These are phyloP conservation scores for Teratosphaeria viscida DNA, from an alignment of 2,329 filamentous ascomycete species.

Conservation along the genomic window DNA sequence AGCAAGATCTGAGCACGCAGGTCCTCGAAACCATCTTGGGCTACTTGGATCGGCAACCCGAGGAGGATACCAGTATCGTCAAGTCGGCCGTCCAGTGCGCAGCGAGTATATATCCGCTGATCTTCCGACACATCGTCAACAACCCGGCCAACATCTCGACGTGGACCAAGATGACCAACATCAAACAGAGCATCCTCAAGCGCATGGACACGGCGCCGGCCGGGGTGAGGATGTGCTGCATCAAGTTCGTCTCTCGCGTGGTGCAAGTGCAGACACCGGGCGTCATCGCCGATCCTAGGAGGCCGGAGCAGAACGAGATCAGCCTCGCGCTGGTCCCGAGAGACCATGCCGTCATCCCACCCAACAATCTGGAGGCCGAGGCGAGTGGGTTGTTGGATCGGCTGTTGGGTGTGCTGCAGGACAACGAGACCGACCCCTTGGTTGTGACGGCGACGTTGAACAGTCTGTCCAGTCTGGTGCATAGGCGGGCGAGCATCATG, in stretches of 20 bases:
- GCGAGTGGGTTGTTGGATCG: slow-evolving; percentile 83
- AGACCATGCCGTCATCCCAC: slow-evolving; percentile 70
- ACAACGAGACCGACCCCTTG: slow-evolving; percentile 72
- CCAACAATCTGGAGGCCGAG: slow-evolving; percentile 80
- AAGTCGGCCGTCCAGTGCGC: slow-evolving; percentile 80
- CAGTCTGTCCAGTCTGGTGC: slow-evolving; percentile 70
- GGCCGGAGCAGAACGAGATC: slow-evolving; percentile 70
- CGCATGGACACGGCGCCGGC: slow-evolving; percentile 74
- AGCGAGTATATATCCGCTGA: slow-evolving; percentile 84
- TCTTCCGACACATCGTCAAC: slow-evolving; percentile 85
- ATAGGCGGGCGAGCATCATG: slow-evolving; percentile 67
- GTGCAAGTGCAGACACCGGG: slow-evolving; percentile 87
- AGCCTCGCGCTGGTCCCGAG: slow-evolving; percentile 77
- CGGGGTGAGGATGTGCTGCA: slow-evolving; percentile 80
- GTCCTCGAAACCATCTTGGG: slow-evolving; percentile 63
- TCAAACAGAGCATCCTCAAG: slow-evolving; percentile 79
- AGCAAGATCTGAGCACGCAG: slow-evolving; percentile 58
- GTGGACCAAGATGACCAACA: slow-evolving; percentile 79
- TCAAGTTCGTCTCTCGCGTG: slow-evolving; percentile 93
- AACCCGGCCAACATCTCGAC: slow-evolving; percentile 69
- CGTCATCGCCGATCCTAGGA: slow-evolving; percentile 67
- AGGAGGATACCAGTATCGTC: slow-evolving; percentile 68
- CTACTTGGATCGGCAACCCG: slow-evolving; percentile 34
- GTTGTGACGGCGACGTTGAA: slow-evolving; percentile 88
- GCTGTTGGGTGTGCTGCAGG: slow-evolving; percentile 74